phyloP scores from a whole-genome alignment of 2,329 filamentous ascomycete genomes.

The Nothopassalora personata region DNA sequence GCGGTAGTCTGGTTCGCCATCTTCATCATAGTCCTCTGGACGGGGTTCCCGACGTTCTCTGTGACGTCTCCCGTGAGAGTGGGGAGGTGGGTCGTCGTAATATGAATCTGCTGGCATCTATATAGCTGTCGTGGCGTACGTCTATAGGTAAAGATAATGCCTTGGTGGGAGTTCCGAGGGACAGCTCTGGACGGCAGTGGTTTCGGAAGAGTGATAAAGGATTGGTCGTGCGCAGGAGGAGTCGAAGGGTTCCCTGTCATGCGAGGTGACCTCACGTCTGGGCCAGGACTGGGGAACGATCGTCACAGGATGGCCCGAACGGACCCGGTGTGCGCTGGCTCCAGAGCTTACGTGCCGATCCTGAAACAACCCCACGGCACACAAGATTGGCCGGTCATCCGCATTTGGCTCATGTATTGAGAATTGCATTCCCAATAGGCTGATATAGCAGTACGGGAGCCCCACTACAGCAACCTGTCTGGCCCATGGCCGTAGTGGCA shows the following conservation, averaged over 20 bases:
- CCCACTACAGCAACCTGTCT: not conserved
- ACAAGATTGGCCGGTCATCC: not conserved
- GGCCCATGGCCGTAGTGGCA: not conserved
- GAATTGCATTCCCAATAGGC: constrained; percentile 3
- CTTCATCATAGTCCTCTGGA: constrained; percentile 17
- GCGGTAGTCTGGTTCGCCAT: constrained; percentile 18
- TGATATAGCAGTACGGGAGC: not conserved
- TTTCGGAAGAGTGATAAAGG: constrained; percentile 1
- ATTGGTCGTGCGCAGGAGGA: not conserved
- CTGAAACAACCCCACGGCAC: not conserved
- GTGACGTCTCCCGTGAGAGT: constrained; percentile 10
- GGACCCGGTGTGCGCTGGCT: not conserved
- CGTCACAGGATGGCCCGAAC: not conserved
- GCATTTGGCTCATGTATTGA: constrained; percentile 2
- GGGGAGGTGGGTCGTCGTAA: constrained; percentile 17
- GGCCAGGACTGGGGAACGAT: not conserved
- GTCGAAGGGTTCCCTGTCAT: not conserved
- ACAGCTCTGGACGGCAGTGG: not conserved
- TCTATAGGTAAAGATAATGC: not conserved
- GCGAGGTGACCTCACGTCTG: not conserved
- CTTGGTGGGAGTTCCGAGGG: not conserved
- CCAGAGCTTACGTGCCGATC: not conserved
- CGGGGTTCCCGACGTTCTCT: constrained; percentile 15
- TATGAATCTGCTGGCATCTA: constrained; percentile 10
- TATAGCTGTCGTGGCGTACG: not conserved